Conservation (phyloP, 192 early-diverging fungal genomes). For the Piromyces sp. region DNA sequence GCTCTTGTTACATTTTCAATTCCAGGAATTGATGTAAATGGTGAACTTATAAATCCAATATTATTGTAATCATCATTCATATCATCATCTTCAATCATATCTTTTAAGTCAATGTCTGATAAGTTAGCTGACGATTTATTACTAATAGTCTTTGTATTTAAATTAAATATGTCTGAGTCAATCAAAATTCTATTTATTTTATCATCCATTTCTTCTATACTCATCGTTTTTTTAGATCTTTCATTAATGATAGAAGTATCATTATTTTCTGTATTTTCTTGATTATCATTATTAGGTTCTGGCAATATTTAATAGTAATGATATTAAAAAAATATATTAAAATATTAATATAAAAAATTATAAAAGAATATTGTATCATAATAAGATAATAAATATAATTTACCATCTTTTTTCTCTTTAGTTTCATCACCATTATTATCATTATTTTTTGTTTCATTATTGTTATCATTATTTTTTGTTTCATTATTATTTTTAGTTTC, state of each 20-base stretch:
- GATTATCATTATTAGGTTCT: too few species aligned
- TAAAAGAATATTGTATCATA: too few species aligned
- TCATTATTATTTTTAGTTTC: not conserved
- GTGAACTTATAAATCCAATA: not conserved
- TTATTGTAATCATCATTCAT: not conserved
- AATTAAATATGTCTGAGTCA: not conserved
- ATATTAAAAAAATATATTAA: too few species aligned
- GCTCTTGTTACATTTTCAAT: not conserved
- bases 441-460: not conserved
- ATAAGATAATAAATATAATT: too few species aligned
- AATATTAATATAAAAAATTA: too few species aligned
- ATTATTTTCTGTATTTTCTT: not conserved
- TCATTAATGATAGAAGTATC: not conserved
- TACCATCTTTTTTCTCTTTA: not conserved
- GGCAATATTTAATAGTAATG: too few species aligned
- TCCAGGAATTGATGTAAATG: not conserved
- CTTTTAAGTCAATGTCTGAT: not conserved
- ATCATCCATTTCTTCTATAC: not conserved
- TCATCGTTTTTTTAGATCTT: not conserved
- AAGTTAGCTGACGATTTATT: not conserved
- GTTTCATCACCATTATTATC: too few species aligned
- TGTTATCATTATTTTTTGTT: not conserved
- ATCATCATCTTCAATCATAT: not conserved
- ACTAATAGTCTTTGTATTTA: not conserved
- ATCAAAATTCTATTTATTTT: not conserved